Evolutionary conservation across 306 rosid species (phyloP).

Genomic region (Cicer yamashitae): DNA sequence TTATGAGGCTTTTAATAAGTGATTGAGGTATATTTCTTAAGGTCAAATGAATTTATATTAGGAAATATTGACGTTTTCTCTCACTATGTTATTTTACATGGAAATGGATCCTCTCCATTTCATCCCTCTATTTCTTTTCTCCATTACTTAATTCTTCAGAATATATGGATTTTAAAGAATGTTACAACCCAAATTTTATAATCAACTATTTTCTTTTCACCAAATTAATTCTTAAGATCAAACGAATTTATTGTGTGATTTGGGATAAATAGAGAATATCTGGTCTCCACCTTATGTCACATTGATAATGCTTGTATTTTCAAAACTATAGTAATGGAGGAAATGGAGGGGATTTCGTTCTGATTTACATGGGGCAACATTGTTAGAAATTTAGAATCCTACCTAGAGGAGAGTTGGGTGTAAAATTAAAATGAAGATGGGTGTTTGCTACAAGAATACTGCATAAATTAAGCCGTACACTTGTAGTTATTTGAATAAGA

Average conservation of each 20-base stretch:
- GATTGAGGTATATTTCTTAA: slow-evolving; percentile 6
- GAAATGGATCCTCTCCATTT: neutral
- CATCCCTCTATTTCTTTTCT: neutral
- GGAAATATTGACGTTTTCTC: slow-evolving; percentile 2
- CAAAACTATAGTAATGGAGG: neutral
- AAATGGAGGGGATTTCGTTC: neutral
- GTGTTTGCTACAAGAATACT: neutral
- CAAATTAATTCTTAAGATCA: too few relatives aligned
- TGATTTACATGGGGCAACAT: neutral
- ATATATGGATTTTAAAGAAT: too few relatives aligned
- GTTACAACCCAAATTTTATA: too few relatives aligned
- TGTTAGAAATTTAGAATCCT: slow-evolving; percentile 23
- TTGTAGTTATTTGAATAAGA: neutral
- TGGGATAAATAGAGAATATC: neutral
- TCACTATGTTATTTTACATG: neutral
- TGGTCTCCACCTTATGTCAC: neutral
- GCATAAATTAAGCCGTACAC: neutral
- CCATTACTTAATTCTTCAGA: neutral
- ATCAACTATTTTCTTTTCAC: too few relatives aligned
- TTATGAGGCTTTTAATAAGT: slow-evolving; percentile 16
- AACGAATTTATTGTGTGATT: neutral
- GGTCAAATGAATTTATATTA: neutral
- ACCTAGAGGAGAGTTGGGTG: neutral
- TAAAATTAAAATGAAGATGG: neutral
- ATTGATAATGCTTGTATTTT: neutral